phyloP scores from a whole-genome alignment of 306 rosid genomes.

The Mimosa pudica region DNA sequence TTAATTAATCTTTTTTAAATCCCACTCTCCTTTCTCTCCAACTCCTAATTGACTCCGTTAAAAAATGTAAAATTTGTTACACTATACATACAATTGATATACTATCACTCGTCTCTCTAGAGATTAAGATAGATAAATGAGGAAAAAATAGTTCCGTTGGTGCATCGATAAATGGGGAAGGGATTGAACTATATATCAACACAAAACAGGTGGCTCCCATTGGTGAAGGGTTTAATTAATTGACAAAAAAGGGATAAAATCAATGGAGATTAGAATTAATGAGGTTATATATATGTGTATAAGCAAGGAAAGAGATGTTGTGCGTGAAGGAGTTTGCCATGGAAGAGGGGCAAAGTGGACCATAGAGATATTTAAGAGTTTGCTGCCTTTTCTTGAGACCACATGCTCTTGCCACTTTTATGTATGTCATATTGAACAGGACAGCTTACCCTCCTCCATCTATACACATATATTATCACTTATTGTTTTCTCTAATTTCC shows the following conservation, averaged over 20 bases:
- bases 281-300: neutral
- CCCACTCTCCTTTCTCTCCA: neutral
- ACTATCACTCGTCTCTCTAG: neutral
- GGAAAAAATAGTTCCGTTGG: neutral
- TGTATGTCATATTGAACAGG: constrained; percentile 47
- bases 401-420: constrained; percentile 61
- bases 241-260: neutral
- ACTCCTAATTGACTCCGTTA: neutral
- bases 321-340: constrained; percentile 18
- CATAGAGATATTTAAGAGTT: constrained; percentile 40
- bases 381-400: constrained; percentile 64
- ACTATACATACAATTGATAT: neutral
- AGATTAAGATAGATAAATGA: too few relatives aligned
- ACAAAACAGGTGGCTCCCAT: neutral
- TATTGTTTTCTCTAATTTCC: constrained; percentile 29
- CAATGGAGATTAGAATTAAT: neutral
- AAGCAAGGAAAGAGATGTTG: neutral
- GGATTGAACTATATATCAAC: neutral
- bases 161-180: neutral
- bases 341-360: constrained; percentile 56
- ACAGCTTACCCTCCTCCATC: constrained; percentile 48
- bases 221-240: neutral
- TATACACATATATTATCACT: neutral
- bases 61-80: too few relatives aligned
- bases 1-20: neutral